phyloP scores from a whole-genome alignment of 2,329 filamentous ascomycete species.

The Dissoconium aciculare region DNA sequence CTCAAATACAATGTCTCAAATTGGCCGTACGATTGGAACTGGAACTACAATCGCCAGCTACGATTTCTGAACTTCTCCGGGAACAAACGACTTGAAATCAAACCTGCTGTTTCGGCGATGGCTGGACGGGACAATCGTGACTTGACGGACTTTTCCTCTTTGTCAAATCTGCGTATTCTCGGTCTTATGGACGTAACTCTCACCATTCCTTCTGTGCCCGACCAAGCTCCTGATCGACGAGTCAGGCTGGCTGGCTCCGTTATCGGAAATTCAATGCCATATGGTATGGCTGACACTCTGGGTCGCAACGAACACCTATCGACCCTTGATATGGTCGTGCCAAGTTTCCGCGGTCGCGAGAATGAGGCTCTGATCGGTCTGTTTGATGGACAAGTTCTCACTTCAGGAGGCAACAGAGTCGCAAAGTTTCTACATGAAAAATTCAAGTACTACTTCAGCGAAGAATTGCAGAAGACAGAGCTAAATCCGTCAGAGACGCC shows the following conservation, averaged over 20 bases:
- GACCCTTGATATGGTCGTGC: conserved; percentile 88
- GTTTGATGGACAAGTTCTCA: conserved; percentile 86
- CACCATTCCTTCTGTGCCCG: conserved; percentile 81
- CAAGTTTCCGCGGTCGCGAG: conserved; percentile 77
- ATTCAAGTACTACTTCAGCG: conserved; percentile 69
- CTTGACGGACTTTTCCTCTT: conserved; percentile 78
- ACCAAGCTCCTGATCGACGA: conserved; percentile 87
- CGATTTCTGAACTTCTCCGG: conserved; percentile 92
- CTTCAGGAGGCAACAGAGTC: conserved; percentile 82
- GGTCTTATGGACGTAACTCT: conserved; percentile 97
- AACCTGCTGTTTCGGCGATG: conserved; percentile 43
- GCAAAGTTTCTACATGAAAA: conserved; percentile 95
- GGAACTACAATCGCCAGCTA: conserved; percentile 94
- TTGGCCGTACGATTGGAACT: conserved; percentile 99
- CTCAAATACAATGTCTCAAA: conserved; percentile 99
- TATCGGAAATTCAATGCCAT: conserved; percentile 67
- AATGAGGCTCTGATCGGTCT: conserved; percentile 84
- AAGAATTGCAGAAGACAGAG: conserved; percentile 66
- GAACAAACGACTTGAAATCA: conserved; percentile 91
- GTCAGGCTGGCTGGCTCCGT: conserved; percentile 93
- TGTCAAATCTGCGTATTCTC: conserved; percentile 70
- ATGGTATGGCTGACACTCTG: conserved; percentile 93
- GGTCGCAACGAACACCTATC: conserved; percentile 90
- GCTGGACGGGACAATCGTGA: conserved; percentile 43
- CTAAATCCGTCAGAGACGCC: conserved; percentile 57